These are phyloP conservation scores for Alloteropsis semialata DNA, from an alignment of 176 grass and related monocot genomes.

Conservation along the genomic window DNA sequence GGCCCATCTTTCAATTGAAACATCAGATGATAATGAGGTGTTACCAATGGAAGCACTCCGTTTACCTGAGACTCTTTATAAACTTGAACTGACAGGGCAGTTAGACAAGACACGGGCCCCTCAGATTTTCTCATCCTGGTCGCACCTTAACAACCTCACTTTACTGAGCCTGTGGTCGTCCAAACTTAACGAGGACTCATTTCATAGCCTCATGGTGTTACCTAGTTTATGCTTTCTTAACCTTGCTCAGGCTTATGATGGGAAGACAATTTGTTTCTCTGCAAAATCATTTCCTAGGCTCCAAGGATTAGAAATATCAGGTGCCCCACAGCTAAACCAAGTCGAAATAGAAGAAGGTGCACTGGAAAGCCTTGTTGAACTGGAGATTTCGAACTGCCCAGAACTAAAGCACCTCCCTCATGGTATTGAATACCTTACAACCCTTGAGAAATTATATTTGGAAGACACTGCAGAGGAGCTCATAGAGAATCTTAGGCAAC, in stretches of 20 bases:
- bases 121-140: background rate
- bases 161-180: background rate
- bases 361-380: too few relatives aligned
- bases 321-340: too few relatives aligned
- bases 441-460: too few relatives aligned
- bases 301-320: too few relatives aligned
- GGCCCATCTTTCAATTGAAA: background rate
- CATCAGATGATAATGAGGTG: background rate
- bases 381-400: too few relatives aligned
- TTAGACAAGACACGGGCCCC: slow-evolving; percentile 17
- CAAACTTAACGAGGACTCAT: slow-evolving; percentile 29
- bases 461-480: too few relatives aligned
- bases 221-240: background rate
- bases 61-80: background rate
- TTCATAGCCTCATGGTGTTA: slow-evolving; percentile 5
- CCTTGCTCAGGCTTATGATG: background rate
- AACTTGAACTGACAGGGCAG: background rate
- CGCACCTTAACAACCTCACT: background rate
- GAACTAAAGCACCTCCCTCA: too few relatives aligned
- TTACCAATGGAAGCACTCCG: background rate
- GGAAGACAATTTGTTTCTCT: background rate
- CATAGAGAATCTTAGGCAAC: too few relatives aligned
- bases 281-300: slow-evolving; percentile 20
- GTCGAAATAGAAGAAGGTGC: too few relatives aligned
- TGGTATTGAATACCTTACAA: too few relatives aligned